Evolutionary conservation across 441 rosid species (phyloP).

Genomic region (Cnidoscolus chayamansa): DNA sequence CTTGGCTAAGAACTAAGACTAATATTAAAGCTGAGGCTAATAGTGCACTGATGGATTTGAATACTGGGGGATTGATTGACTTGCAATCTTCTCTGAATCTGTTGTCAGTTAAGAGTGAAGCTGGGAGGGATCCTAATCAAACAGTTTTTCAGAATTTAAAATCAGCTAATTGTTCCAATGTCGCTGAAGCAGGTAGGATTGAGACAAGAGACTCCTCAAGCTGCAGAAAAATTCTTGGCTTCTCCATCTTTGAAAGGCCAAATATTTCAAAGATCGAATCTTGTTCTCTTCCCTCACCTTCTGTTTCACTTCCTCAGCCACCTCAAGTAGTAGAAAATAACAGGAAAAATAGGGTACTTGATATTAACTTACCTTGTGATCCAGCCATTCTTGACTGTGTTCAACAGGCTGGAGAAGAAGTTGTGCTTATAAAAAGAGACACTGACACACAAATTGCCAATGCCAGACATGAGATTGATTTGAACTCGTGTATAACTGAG

Average conservation of each 20-base stretch:
- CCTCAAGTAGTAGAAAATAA: slow-evolving; percentile 40
- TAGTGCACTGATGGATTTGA: slow-evolving; percentile 40
- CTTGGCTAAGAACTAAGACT: slow-evolving; percentile 62
- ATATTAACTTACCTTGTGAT: slow-evolving; percentile 85
- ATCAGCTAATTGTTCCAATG: slow-evolving; percentile 40
- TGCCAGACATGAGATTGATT: slow-evolving; percentile 58
- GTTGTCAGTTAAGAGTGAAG: slow-evolving; percentile 34
- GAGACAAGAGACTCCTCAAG: slow-evolving; percentile 33
- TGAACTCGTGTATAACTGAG: slow-evolving; percentile 62
- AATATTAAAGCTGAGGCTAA: slow-evolving; percentile 34
- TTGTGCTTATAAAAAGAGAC: slow-evolving; percentile 32
- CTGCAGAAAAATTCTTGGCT: slow-evolving; percentile 58
- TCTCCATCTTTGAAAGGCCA: slow-evolving; percentile 44
- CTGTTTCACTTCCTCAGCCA: slow-evolving; percentile 32
- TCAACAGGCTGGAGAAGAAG: slow-evolving; percentile 37
- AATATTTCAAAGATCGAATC: slow-evolving; percentile 39
- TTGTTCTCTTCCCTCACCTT: slow-evolving; percentile 38
- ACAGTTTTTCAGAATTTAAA: slow-evolving; percentile 33
- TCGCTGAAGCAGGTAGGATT: slow-evolving; percentile 33
- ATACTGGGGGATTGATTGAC: slow-evolving; percentile 34
- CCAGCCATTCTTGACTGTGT: slow-evolving; percentile 36
- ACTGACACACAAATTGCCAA: slow-evolving; percentile 30
- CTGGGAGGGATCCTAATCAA: slow-evolving; percentile 28
- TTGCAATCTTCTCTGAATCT: slow-evolving; percentile 41
- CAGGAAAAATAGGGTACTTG: slow-evolving; percentile 43